These are phyloP conservation scores for Porphyridium purpureum DNA, from an alignment of 23 red algal species.

Conservation along the genomic window DNA sequence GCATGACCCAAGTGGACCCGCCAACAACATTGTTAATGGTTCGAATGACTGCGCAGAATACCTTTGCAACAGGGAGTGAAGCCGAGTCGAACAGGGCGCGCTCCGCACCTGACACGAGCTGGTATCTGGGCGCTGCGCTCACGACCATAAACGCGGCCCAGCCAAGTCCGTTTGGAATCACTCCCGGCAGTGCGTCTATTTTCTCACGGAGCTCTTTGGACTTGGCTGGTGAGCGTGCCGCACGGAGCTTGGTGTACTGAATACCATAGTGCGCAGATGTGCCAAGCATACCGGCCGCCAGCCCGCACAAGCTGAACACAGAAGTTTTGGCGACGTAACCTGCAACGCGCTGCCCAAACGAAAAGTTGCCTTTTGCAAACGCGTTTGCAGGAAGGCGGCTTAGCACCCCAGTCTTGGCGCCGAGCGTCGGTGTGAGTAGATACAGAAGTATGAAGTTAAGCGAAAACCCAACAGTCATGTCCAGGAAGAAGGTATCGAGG, in stretches of 20 bases:
- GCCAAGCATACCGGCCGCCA: slow-evolving; percentile 47
- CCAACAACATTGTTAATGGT: slow-evolving; percentile 84
- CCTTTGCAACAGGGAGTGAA: slow-evolving; percentile 38
- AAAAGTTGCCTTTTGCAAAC: slow-evolving; percentile 28
- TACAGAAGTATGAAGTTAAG: slow-evolving; percentile 85
- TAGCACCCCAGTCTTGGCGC: neutral
- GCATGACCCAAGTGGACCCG: slow-evolving; percentile 81
- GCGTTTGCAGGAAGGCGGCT: slow-evolving; percentile 34
- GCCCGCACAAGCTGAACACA: slow-evolving; percentile 53
- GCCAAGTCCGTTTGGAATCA: slow-evolving; percentile 41
- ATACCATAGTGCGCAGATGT: slow-evolving; percentile 5
- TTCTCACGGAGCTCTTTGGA: neutral
- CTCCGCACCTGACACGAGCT: slow-evolving; percentile 71
- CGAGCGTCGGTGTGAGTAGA: slow-evolving; percentile 38
- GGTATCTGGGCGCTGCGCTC: slow-evolving; percentile 76
- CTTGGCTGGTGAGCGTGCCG: neutral
- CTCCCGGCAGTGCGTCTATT: slow-evolving; percentile 26
- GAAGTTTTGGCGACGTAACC: slow-evolving; percentile 49
- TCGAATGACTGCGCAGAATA: slow-evolving; percentile 28
- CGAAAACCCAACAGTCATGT: slow-evolving; percentile 64
- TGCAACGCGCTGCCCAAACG: slow-evolving; percentile 11
- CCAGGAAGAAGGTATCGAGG: slow-evolving; percentile 64
- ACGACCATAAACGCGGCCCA: slow-evolving; percentile 98
- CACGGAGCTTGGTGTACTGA: too few relatives aligned
- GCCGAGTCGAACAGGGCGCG: slow-evolving; percentile 32